Conservation (phyloP, 306 rosid genomes). For the Sindora glabra region DNA sequence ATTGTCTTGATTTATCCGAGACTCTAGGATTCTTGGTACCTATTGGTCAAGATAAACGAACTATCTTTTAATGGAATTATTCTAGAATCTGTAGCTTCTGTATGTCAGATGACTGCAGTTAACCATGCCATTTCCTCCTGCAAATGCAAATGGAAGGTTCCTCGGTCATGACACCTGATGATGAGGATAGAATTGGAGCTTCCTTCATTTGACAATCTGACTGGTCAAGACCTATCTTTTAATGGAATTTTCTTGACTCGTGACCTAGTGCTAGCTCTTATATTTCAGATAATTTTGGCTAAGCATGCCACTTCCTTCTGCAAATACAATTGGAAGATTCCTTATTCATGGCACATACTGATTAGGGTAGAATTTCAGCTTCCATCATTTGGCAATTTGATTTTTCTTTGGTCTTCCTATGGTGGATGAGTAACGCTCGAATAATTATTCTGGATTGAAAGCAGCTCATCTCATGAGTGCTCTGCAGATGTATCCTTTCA, state of each 20-base stretch:
- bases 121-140: background rate
- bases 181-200: background rate
- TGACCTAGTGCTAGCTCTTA: too few species aligned
- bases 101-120: background rate
- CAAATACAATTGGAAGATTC: background rate
- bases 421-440: background rate
- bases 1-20: background rate
- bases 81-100: background rate
- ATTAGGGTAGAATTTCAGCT: background rate
- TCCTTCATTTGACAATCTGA: background rate
- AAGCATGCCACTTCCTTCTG: background rate
- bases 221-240: too few species aligned
- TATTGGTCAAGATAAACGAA: conserved; percentile 5
- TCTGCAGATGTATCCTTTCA: background rate
- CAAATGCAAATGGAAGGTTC: background rate
- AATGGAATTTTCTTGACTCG: too few species aligned
- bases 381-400: background rate
- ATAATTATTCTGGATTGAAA: background rate
- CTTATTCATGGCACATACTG: background rate
- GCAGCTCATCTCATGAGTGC: background rate
- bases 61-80: background rate
- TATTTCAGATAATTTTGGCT: background rate
- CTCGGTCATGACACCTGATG: background rate
- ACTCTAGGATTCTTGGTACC: background rate
- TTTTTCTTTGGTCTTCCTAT: background rate